Percentiles rank a stretch among this genome's conserved stretches.
Evolutionary conservation across 2,329 filamentous ascomycete genomes (phyloP).

Genomic region (Didymellaceae sp.): DNA sequence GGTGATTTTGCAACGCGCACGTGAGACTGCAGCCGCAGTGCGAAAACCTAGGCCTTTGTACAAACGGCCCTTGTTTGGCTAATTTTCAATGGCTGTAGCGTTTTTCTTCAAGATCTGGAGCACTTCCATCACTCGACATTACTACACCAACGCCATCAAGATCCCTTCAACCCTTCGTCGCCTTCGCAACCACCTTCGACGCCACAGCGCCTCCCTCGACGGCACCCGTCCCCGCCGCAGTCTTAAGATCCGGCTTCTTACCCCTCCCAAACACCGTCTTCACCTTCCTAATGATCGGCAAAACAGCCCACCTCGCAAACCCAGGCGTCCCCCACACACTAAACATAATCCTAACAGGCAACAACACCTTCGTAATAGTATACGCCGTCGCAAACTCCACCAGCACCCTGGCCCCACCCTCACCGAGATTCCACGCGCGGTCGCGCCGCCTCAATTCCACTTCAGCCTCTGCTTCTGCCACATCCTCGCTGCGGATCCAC

Average conservation of each 20-base stretch:
- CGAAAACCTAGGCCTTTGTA: no score
- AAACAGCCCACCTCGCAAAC: constrained; percentile 68
- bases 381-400: constrained; percentile 85
- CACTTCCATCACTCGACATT: constrained; percentile 10
- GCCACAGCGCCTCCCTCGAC: constrained; percentile 40
- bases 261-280: constrained; percentile 48
- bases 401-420: constrained; percentile 60
- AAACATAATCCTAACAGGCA: constrained; percentile 76
- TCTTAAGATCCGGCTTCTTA: constrained; percentile 26
- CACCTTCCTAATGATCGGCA: constrained; percentile 40
- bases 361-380: constrained; percentile 82
- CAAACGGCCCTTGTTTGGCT: no score
- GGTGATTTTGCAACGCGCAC: no score
- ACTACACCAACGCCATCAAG: background rate
- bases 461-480: constrained; percentile 53
- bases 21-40: no score
- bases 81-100: no score
- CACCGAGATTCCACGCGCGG: constrained; percentile 48
- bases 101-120: constrained; percentile 4
- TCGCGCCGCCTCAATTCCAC: constrained; percentile 43
- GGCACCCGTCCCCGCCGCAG: constrained; percentile 43
- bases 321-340: constrained; percentile 92
- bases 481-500: constrained; percentile 71
- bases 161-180: background rate
- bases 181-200: constrained; percentile 20